phyloP scores from a whole-genome alignment of 495 filamentous ascomycete species.

The Diplogelasinospora grovesii region DNA sequence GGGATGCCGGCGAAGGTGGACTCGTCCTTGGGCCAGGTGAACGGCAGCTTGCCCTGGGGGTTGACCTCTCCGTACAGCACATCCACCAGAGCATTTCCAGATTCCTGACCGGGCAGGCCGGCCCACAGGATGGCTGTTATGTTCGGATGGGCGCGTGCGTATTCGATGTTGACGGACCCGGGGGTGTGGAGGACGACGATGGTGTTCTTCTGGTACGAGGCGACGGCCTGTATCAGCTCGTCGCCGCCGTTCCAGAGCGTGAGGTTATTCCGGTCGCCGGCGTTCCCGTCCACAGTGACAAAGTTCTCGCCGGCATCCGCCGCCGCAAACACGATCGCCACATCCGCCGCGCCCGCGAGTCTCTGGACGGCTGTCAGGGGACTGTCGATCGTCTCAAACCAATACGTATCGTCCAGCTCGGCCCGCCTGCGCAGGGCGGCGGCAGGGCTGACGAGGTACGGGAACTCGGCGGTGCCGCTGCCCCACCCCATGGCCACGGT shows the following conservation, averaged over 20 bases:
- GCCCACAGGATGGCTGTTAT: slow-evolving; percentile 51
- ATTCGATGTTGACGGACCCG: slow-evolving; percentile 42
- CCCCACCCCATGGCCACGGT: slow-evolving; percentile 53
- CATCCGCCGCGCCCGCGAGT: slow-evolving; percentile 31
- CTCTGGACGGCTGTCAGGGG: slow-evolving; percentile 26
- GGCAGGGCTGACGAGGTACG: slow-evolving; percentile 51
- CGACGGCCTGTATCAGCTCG: slow-evolving; percentile 43
- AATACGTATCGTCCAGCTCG: slow-evolving; percentile 16
- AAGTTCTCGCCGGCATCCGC: slow-evolving; percentile 49
- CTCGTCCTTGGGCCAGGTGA: slow-evolving; percentile 43
- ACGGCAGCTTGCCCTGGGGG: slow-evolving; percentile 48
- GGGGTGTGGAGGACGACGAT: slow-evolving; percentile 50
- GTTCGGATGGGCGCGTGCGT: slow-evolving; percentile 47
- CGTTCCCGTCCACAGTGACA: slow-evolving; percentile 51
- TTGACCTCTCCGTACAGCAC: slow-evolving; percentile 44
- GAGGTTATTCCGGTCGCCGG: slow-evolving; percentile 47
- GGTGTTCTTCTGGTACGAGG: slow-evolving; percentile 43
- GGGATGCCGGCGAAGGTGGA: slow-evolving; percentile 44
- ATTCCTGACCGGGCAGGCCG: slow-evolving; percentile 50
- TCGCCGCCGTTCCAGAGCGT: slow-evolving; percentile 47
- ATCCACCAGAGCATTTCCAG: slow-evolving; percentile 46
- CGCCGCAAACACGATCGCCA: slow-evolving; percentile 53
- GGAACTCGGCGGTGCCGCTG: slow-evolving; percentile 61
- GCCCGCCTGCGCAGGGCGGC: slow-evolving; percentile 45
- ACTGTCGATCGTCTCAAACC: slow-evolving; percentile 27